Evolutionary conservation across 2,329 filamentous ascomycete genomes (phyloP).

Genomic region (Aschersonia sp.): DNA sequence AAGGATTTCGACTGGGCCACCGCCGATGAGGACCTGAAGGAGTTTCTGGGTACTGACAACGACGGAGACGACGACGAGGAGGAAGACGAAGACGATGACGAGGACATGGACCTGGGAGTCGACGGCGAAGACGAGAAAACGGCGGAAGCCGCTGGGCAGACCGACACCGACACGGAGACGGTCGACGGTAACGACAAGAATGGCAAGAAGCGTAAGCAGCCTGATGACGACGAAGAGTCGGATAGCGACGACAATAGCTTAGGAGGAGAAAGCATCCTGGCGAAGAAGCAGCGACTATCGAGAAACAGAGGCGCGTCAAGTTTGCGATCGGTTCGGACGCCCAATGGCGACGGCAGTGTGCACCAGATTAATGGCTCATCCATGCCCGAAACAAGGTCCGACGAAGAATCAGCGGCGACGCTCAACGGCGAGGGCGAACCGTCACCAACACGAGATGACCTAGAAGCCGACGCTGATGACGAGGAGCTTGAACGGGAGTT

Average conservation of each 20-base stretch:
- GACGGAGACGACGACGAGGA: constrained; percentile 26
- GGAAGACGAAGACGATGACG: constrained; percentile 6
- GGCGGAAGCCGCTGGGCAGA: constrained; percentile 14
- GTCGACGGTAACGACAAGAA: constrained; percentile 7
- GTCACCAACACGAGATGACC: constrained; percentile 12
- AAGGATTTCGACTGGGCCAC: constrained; percentile 28
- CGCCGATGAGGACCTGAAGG: constrained; percentile 58
- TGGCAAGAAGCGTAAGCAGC: constrained; percentile 18
- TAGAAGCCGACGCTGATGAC: constrained; percentile 29
- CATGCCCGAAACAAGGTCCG: too few relatives aligned
- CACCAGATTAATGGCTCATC: not conserved
- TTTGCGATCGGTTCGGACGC: constrained; percentile 29
- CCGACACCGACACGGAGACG: constrained; percentile 16
- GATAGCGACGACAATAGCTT: constrained; percentile 16
- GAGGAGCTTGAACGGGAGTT: constrained; percentile 50
- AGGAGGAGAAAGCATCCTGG: constrained; percentile 22
- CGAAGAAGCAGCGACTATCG: constrained; percentile 36
- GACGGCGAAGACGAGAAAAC: constrained; percentile 5
- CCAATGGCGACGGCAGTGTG: constrained; percentile 16
- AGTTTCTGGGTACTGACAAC: constrained; percentile 49
- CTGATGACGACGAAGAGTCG: constrained; percentile 15
- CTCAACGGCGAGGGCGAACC: constrained; percentile 9
- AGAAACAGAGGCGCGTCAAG: constrained; percentile 28
- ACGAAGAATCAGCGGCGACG: not conserved
- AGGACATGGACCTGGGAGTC: constrained; percentile 1